Evolutionary conservation across 225 moss, liverwort and hornwort genomes (phyloP).

Genomic region (Polytrichum formosum): DNA sequence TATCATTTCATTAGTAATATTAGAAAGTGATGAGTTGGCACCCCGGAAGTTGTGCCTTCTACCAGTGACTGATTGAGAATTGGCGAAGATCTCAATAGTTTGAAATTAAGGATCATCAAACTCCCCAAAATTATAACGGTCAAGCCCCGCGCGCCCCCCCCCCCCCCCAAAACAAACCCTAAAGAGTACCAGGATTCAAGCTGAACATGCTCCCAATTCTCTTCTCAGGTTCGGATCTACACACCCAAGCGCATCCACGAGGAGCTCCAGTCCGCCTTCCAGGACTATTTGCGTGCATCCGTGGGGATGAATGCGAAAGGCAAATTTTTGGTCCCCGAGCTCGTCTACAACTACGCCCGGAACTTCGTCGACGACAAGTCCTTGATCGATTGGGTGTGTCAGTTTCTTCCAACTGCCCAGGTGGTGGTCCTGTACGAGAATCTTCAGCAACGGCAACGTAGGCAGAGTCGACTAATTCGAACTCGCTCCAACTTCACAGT

Average conservation of each 20-base stretch:
- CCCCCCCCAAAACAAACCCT: no score
- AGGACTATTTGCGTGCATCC: constrained; percentile 43
- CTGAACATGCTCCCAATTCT: not conserved
- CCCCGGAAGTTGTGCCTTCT: no score
- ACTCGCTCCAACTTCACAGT: constrained; percentile 32
- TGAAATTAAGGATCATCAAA: no score
- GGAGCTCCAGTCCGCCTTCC: constrained; percentile 35
- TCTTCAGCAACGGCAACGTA: constrained; percentile 30
- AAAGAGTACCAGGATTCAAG: not conserved
- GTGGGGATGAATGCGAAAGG: constrained; percentile 43
- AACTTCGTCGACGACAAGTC: constrained; percentile 38
- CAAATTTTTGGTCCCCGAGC: constrained; percentile 42
- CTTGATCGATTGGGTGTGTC: constrained; percentile 45
- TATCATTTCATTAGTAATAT: no score
- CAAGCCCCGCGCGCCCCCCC: no score
- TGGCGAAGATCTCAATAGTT: no score
- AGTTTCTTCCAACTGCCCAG: constrained; percentile 39
- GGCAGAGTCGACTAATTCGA: constrained; percentile 20
- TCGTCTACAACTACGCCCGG: constrained; percentile 38
- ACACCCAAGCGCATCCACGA: constrained; percentile 34
- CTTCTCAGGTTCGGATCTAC: constrained; percentile 41
- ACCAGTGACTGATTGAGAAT: no score
- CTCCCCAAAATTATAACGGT: no score
- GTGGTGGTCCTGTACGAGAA: constrained; percentile 37
- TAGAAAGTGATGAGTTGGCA: no score